Evolutionary conservation across 2,329 filamentous ascomycete genomes (phyloP).

Genomic region (Aspergillus sp.): DNA sequence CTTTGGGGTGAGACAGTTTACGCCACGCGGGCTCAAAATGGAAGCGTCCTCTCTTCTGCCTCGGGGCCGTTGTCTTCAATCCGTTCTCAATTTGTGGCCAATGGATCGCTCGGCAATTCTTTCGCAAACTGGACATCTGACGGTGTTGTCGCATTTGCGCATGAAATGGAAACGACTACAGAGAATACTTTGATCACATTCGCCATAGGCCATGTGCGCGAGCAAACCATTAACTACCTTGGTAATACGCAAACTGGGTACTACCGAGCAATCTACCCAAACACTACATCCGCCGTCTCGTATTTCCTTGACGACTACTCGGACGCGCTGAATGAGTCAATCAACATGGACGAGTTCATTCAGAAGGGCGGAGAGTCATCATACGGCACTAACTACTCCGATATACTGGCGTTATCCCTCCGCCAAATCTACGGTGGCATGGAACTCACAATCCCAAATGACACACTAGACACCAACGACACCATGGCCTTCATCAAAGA

Average conservation of each 20-base stretch:
- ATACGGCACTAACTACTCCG: conserved; percentile 38
- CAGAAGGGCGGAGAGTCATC: conserved; percentile 22
- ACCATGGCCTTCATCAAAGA: conserved; percentile 42
- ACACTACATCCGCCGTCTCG: conserved; percentile 32
- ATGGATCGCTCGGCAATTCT: conserved; percentile 29
- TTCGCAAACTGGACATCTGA: conserved; percentile 28
- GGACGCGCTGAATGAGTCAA: conserved; percentile 35
- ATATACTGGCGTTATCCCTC: conserved; percentile 41
- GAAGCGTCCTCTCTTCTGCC: conserved; percentile 27
- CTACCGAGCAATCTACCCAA: conserved; percentile 34
- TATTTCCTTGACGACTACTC: conserved; percentile 43
- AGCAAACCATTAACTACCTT: conserved; percentile 41
- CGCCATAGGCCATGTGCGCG: conserved; percentile 41
- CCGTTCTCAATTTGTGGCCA: conserved; percentile 32
- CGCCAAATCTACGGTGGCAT: conserved; percentile 44
- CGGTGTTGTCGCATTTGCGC: conserved; percentile 37
- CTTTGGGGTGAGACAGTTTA: conserved; percentile 44
- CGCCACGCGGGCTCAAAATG: conserved; percentile 31
- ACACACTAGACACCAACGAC: conserved; percentile 31
- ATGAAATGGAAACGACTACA: conserved; percentile 37
- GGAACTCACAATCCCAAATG: conserved; percentile 39
- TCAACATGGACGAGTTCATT: conserved; percentile 28
- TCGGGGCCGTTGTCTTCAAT: conserved; percentile 29
- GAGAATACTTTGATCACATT: conserved; percentile 36
- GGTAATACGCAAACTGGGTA: conserved; percentile 38